Base-by-base conservation (phyloP, 1,284 basidiomycete genomes). In the Fomitopsis betulina region DNA sequence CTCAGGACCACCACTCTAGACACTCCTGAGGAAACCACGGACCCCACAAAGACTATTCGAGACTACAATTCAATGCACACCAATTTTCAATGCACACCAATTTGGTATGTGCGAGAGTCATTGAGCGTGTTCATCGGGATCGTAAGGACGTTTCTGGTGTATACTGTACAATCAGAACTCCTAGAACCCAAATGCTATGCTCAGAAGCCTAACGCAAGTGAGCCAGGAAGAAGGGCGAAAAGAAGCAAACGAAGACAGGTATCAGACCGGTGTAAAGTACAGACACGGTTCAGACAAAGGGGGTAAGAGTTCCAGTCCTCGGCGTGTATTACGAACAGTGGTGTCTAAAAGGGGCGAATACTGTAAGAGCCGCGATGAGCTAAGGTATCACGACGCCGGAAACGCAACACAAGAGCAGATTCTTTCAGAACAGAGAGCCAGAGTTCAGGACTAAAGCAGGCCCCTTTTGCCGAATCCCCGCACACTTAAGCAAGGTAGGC, bases 401-500 rank as follows among this genome's bases (percentile, higher is more conserved):
- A 37, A 17, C 32, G 37, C 8, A 45, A 33, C 54, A 25, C 39
- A 55, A 55, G 39, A 27, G n/a, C 39, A 21, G 37, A 45, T 37
- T 55, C 30, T 23, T 30, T 33, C 45, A 7, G 13, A 55, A 32
- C n/a, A 30, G 17, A 25, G 35, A 21, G 35, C 53, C 30, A 55
- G 38, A 55, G 37, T 42, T n/a, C 38, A 9, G 23, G 49, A 33
- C 13, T n/a, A 37, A 25, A 56, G 30, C 47, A 19, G 30, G 38
- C 49, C 57, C 53, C 53, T 58, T 58, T 54, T 58, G 40, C 45
- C 15, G 42, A 42, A 52, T 45, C 13, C 50, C 37, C 42, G 3
- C n/a, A 32, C 52, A 54, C 54, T 67, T 63, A 71, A 25, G 66
- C 68, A 49, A 72, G 63, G 62, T 70, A 27, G 19, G 64, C 65